These are phyloP conservation scores for Harrya chromipes DNA, from an alignment of 768 basidiomycete genomes.

Conservation along the genomic window DNA sequence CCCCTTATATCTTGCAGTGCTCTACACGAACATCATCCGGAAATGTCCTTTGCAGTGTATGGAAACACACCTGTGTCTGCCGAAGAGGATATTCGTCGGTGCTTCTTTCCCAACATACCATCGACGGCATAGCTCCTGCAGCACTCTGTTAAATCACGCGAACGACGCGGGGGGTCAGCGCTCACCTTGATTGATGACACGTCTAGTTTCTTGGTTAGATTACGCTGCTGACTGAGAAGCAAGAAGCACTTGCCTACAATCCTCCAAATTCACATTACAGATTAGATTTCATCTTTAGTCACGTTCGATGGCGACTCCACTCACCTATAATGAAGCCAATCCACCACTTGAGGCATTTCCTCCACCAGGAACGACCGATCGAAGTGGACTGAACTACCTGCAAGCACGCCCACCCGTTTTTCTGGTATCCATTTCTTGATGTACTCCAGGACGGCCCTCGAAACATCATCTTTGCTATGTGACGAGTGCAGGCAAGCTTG, in stretches of 20 bases:
- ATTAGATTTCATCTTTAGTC: not conserved
- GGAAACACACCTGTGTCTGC: conserved; percentile 53
- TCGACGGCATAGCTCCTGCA: conserved; percentile 67
- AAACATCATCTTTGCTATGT: conserved; percentile 57
- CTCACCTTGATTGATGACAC: conserved; percentile 79
- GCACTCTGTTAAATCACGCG: not conserved
- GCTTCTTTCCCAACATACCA: conserved; percentile 53
- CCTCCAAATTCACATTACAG: conserved; percentile 32
- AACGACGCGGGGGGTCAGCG: not conserved
- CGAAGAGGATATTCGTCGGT: conserved; percentile 32
- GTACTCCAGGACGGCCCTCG: conserved; percentile 63
- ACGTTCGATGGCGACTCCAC: not conserved
- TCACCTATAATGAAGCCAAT: conserved; percentile 82
- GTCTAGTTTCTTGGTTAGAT: conserved; percentile 41
- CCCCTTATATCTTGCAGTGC: conserved; percentile 79
- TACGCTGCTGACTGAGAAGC: not conserved
- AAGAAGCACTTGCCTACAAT: conserved; percentile 58
- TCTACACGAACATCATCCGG: conserved; percentile 35
- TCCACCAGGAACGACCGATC: conserved; percentile 70
- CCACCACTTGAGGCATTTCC: conserved; percentile 77
- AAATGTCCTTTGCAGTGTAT: not conserved
- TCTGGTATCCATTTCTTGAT: conserved; percentile 84
- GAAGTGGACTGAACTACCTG: conserved; percentile 84
- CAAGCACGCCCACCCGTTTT: conserved; percentile 60
- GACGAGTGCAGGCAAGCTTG: conserved; percentile 73